phyloP scores from a whole-genome alignment of 768 basidiomycete genomes.

The Tylopilus sp. region DNA sequence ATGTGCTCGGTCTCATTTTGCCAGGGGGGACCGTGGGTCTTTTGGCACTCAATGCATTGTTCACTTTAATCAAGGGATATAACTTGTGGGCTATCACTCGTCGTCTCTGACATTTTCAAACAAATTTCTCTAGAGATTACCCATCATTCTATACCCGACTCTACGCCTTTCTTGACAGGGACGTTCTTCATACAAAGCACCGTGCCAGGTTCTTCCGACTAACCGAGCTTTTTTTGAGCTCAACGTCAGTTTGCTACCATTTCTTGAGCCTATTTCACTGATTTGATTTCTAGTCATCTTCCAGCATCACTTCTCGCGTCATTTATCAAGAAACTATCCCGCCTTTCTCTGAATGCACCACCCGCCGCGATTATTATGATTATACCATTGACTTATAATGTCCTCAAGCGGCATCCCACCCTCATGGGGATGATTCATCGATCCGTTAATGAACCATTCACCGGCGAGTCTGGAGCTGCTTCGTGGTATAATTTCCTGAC shows the following conservation, averaged over 20 bases:
- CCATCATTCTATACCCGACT: constrained; percentile 92
- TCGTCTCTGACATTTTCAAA: constrained; percentile 1
- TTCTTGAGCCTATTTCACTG: background rate
- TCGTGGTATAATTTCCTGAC: constrained; percentile 1
- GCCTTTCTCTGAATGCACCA: constrained; percentile 79
- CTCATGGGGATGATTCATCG: constrained; percentile 94
- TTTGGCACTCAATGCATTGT: constrained; percentile 87
- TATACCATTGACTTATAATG: constrained; percentile 92
- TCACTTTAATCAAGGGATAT: constrained; percentile 86
- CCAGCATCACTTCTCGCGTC: constrained; percentile 91
- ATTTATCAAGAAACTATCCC: constrained; percentile 87
- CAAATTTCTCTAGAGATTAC: constrained; percentile 65
- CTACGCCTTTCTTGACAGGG: constrained; percentile 84
- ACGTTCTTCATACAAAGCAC: constrained; percentile 88
- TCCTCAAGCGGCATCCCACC: constrained; percentile 87
- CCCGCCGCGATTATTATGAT: constrained; percentile 89
- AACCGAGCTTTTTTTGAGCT: constrained; percentile 85
- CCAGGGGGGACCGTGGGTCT: constrained; percentile 82
- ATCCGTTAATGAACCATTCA: constrained; percentile 28
- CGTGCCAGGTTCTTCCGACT: constrained; percentile 94
- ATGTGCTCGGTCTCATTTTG: background rate
- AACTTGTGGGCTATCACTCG: constrained; percentile 65
- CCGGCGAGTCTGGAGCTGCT: constrained; percentile 29
- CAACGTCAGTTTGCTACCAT: constrained; percentile 62
- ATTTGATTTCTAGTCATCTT: constrained; percentile 60